Percentiles rank a stretch among this genome's conserved stretches.
phyloP scores from a whole-genome alignment of 2,329 filamentous ascomycete species.

The Paraphaeosphaeria minitans region DNA sequence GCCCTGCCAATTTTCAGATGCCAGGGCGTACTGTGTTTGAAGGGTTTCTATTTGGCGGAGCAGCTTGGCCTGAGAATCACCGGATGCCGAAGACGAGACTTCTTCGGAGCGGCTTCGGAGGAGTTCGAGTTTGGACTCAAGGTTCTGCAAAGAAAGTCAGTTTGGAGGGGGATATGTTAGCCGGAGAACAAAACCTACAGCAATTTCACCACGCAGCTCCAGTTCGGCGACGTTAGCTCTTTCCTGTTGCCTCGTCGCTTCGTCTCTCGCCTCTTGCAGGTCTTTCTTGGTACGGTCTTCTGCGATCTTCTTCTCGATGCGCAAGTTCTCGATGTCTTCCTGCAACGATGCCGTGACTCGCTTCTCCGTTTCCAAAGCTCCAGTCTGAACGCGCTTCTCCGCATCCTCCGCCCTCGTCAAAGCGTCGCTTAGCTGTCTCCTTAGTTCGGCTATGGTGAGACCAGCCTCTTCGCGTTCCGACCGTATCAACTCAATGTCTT shows the following conservation, averaged over 20 bases:
- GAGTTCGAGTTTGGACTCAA: constrained; percentile 89
- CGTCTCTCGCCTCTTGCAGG: constrained; percentile 73
- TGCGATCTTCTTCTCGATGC: constrained; percentile 77
- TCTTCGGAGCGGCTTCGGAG: constrained; percentile 88
- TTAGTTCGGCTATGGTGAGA: constrained; percentile 69
- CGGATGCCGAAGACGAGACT: constrained; percentile 78
- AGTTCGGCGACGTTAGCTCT: constrained; percentile 70
- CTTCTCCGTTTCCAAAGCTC: constrained; percentile 70
- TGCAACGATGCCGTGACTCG: constrained; percentile 60
- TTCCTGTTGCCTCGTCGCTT: constrained; percentile 73
- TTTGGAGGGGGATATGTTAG: neutral
- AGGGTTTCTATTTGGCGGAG: constrained; percentile 93
- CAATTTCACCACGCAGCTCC: constrained; percentile 79
- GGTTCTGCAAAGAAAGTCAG: constrained; percentile 55
- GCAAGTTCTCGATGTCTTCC: constrained; percentile 67
- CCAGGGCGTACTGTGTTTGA: constrained; percentile 92
- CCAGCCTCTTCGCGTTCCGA: constrained; percentile 68
- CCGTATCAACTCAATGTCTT: constrained; percentile 65
- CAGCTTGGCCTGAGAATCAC: constrained; percentile 86
- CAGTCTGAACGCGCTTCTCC: constrained; percentile 68
- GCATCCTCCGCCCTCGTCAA: constrained; percentile 69
- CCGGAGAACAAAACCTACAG: constrained; percentile 42
- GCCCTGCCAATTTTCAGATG: constrained; percentile 96
- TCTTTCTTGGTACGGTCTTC: constrained; percentile 73
- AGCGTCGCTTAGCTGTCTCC: constrained; percentile 70